These are phyloP conservation scores for Chlorella sp. DNA, from an alignment of 139 green algal species.

Conservation along the genomic window DNA sequence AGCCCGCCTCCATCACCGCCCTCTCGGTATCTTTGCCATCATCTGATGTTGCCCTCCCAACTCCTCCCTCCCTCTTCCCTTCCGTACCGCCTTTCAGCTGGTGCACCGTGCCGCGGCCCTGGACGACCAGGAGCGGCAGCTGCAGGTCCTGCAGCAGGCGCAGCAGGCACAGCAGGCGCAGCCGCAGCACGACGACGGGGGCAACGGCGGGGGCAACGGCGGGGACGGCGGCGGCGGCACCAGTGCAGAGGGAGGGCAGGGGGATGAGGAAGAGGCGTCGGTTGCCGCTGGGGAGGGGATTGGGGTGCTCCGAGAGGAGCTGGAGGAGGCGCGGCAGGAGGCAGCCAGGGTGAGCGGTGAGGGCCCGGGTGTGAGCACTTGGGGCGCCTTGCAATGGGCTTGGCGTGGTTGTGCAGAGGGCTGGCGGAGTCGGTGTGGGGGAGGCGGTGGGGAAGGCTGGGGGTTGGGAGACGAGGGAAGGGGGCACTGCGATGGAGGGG, in stretches of 20 bases:
- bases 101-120: neutral
- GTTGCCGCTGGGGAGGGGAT: neutral
- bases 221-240: neutral
- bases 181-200: neutral
- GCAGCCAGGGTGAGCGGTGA: slow-evolving; percentile 15
- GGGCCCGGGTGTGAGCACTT: neutral
- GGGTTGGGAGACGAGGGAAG: too few species aligned
- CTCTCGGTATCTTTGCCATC: too few species aligned
- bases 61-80: neutral
- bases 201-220: neutral
- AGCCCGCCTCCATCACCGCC: too few species aligned
- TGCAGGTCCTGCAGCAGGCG: neutral
- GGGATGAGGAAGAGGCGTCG: neutral
- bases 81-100: slow-evolving; percentile 1
- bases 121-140: neutral
- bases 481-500: too few species aligned
- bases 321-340: neutral
- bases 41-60: too few species aligned
- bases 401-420: neutral
- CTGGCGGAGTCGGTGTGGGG: neutral
- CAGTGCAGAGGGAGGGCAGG: neutral
- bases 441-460: too few species aligned
- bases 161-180: slow-evolving; percentile 10
- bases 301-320: neutral
- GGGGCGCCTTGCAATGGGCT: neutral